These are phyloP conservation scores for Dictyostelium citrinum DNA, from an alignment of 78 protist species.

Conservation along the genomic window DNA sequence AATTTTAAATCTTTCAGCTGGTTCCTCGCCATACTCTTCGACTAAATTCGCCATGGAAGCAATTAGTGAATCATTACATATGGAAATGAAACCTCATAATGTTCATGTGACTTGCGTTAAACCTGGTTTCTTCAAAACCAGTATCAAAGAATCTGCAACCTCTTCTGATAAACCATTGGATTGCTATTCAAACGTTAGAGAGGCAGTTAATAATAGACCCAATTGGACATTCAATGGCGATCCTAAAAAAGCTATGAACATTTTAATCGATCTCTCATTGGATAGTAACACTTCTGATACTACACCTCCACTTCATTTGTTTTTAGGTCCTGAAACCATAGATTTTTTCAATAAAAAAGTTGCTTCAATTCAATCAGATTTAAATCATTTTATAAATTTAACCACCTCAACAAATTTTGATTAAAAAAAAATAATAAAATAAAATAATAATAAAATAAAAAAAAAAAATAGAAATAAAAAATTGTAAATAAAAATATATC, in stretches of 20 bases:
- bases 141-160: neutral
- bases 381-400: neutral
- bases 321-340: slow-evolving; percentile 25
- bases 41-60: slow-evolving; percentile 54
- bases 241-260: neutral
- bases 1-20: neutral
- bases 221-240: slow-evolving; percentile 33
- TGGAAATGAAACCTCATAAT: slow-evolving; percentile 10
- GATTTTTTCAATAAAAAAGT: neutral
- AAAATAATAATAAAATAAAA: neutral
- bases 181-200: neutral
- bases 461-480: neutral
- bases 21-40: slow-evolving; percentile 4
- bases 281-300: neutral
- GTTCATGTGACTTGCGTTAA: slow-evolving; percentile 25
- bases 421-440: neutral
- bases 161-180: neutral
- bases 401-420: slow-evolving; percentile 19
- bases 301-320: slow-evolving; percentile 21
- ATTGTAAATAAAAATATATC: too few relatives aligned
- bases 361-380: neutral
- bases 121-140: slow-evolving; percentile 12
- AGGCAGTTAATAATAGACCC: neutral
- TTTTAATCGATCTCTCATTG: neutral
- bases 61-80: neutral